Evolutionary conservation across 2,329 filamentous ascomycete species (phyloP).

Genomic region (Clonostachys rhizophaga): DNA sequence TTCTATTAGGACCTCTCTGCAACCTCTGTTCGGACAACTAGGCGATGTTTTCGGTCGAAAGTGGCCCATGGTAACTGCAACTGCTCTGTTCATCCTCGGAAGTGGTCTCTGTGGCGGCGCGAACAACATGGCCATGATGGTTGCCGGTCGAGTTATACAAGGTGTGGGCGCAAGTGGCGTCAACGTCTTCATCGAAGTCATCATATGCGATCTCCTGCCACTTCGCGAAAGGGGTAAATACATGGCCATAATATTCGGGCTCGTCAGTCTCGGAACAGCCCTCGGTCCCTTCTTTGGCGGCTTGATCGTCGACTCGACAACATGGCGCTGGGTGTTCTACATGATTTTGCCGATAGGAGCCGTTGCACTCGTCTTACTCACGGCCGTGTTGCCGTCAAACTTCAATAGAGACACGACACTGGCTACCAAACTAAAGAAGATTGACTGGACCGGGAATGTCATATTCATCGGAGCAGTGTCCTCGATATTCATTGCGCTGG

Average conservation of each 20-base stretch:
- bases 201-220: constrained; percentile 39
- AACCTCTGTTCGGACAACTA: constrained; percentile 42
- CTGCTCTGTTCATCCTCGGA: constrained; percentile 12
- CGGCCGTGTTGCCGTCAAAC: constrained; percentile 14
- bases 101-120: constrained; percentile 8
- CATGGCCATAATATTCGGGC: constrained; percentile 20
- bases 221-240: constrained; percentile 38
- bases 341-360: constrained; percentile 27
- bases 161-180: constrained; percentile 34
- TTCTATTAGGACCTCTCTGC: constrained; percentile 28
- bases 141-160: constrained; percentile 35
- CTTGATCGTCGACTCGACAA: constrained; percentile 3
- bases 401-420: constrained; percentile 8
- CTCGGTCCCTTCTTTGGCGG: constrained; percentile 21
- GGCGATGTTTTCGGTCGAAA: constrained; percentile 45
- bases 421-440: constrained; percentile 7
- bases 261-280: constrained; percentile 22
- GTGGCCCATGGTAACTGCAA: constrained; percentile 21
- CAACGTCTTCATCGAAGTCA: constrained; percentile 21
- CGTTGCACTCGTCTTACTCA: constrained; percentile 8
- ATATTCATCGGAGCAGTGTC: constrained; percentile 28
- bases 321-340: constrained; percentile 28
- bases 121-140: constrained; percentile 1
- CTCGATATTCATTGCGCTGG: constrained; percentile 41
- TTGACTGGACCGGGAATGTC: constrained; percentile 35